Evolutionary conservation across 257 asterid species (phyloP).

Genomic region (Solanum pimpinellifolium): DNA sequence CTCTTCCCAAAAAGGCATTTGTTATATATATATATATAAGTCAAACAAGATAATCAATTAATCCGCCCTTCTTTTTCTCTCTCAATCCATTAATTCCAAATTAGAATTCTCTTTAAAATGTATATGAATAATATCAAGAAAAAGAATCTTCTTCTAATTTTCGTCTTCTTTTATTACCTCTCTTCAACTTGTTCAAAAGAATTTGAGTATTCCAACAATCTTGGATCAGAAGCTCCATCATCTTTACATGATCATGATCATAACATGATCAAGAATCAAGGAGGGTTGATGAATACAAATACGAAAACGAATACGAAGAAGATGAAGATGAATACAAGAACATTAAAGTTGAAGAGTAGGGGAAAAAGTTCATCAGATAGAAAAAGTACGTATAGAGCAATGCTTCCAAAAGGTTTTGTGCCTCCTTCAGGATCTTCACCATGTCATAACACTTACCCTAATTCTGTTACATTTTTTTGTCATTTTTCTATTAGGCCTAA

Average conservation of each 20-base stretch:
- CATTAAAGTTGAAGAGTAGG: neutral
- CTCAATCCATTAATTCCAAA: neutral
- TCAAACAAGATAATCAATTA: neutral
- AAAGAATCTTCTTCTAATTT: neutral
- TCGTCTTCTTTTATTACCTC: conserved; percentile 5
- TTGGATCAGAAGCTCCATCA: neutral
- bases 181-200: neutral
- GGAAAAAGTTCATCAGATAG: neutral
- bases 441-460: conserved; percentile 53
- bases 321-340: neutral
- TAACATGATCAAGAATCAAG: conserved; percentile 7
- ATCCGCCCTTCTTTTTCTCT: neutral
- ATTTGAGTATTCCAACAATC: neutral
- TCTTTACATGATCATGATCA: neutral
- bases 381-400: conserved; percentile 36
- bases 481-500: neutral
- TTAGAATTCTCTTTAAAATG: neutral
- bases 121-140: conserved; percentile 4
- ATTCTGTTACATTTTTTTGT: conserved; percentile 48
- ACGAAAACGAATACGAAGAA: neutral
- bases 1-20: neutral
- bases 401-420: conserved; percentile 77
- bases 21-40: neutral
- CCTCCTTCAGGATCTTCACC: conserved; percentile 81
- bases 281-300: neutral